These are phyloP conservation scores for Leccinum boreale DNA, from an alignment of 768 basidiomycete genomes.

Conservation along the genomic window DNA sequence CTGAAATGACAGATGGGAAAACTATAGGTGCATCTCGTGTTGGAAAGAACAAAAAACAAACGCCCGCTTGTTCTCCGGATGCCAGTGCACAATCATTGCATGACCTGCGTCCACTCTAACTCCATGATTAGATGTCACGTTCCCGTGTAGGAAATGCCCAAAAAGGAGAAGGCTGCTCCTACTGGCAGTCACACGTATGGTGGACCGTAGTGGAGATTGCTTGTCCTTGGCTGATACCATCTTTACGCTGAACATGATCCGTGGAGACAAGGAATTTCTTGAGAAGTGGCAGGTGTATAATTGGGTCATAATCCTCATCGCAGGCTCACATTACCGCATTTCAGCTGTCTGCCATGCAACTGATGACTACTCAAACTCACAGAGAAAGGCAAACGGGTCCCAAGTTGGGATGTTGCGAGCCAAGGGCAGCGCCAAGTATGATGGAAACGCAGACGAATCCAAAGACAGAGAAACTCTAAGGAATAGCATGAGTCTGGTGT, in stretches of 20 bases:
- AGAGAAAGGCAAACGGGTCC: neutral
- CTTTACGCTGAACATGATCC: neutral
- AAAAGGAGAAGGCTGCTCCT: neutral
- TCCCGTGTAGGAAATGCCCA: neutral
- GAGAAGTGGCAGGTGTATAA: neutral
- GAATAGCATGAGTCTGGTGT: neutral
- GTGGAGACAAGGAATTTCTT: neutral
- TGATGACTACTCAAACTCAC: neutral
- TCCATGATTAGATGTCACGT: constrained; percentile 1
- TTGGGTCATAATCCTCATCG: neutral
- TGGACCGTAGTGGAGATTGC: neutral
- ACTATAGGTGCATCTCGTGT: neutral
- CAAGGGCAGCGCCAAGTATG: neutral
- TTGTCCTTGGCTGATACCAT: neutral
- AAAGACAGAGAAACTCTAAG: neutral
- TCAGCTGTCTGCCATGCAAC: neutral
- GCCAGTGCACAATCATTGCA: neutral
- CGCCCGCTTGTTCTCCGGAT: neutral
- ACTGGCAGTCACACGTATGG: neutral
- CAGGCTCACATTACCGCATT: neutral
- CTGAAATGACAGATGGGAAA: neutral
- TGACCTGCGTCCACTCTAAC: constrained; percentile 18
- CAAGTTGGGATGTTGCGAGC: neutral
- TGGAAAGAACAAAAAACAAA: neutral
- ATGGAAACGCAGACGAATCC: neutral